phyloP scores from a whole-genome alignment of 345 rosid species.

The Lepidium sativum region DNA sequence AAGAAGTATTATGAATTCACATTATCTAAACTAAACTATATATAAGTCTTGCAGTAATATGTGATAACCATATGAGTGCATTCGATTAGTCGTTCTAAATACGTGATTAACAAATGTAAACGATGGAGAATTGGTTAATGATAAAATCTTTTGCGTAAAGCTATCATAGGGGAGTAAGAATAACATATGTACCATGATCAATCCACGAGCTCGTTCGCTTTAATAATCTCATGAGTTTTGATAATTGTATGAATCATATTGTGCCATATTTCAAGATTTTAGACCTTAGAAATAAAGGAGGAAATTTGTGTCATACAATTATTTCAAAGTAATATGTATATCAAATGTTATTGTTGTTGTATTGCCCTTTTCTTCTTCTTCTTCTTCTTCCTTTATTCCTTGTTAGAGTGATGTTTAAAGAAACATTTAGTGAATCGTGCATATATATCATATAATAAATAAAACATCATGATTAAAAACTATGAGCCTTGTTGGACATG shows the following conservation, averaged over 20 bases:
- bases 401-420: neutral
- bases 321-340: neutral
- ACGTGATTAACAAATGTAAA: neutral
- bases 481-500: neutral
- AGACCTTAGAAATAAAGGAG: neutral
- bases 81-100: neutral
- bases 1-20: neutral
- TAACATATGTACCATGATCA: slow-evolving; percentile 13
- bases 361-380: neutral
- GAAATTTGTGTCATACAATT: neutral
- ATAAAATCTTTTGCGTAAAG: neutral
- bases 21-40: neutral
- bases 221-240: neutral
- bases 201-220: neutral
- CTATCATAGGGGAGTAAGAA: neutral
- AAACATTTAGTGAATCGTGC: neutral
- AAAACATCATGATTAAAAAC: neutral
- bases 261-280: neutral
- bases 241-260: neutral
- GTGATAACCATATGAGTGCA: neutral
- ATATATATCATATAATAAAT: neutral
- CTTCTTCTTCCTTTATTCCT: neutral
- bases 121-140: neutral
- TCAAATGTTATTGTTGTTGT: neutral
- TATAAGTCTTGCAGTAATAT: neutral